Conservation (phyloP, 2,329 filamentous ascomycete genomes). For the Cladophialophora carrionii region DNA sequence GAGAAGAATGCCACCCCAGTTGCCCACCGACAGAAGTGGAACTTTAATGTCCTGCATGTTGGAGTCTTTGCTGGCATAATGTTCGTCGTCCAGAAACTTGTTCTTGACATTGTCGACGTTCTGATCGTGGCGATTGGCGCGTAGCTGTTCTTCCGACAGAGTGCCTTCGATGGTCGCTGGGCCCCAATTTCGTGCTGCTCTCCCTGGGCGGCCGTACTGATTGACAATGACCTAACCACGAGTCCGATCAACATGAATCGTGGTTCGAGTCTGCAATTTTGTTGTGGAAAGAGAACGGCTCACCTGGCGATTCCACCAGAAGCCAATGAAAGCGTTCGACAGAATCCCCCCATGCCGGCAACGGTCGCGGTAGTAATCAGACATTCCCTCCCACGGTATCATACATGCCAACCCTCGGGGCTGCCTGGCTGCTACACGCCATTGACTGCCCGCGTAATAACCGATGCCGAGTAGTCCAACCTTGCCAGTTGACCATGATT, state of each 20-base stretch:
- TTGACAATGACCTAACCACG: conserved; percentile 61
- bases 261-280: background rate
- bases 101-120: conserved; percentile 54
- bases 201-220: conserved; percentile 65
- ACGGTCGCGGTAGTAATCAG: conserved; percentile 61
- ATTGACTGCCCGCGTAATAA: conserved; percentile 60
- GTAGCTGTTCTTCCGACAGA: conserved; percentile 44
- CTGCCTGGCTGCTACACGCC: conserved; percentile 57
- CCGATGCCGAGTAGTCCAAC: conserved; percentile 57
- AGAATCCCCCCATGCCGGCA: conserved; percentile 66
- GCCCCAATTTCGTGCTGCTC: conserved; percentile 58
- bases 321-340: conserved; percentile 61
- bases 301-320: conserved; percentile 50
- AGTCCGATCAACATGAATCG: conserved; percentile 1
- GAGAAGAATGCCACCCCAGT: conserved; percentile 72
- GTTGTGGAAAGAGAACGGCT: background rate
- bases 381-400: conserved; percentile 62
- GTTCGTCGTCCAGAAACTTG: conserved; percentile 64
- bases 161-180: conserved; percentile 50
- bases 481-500: conserved; percentile 57
- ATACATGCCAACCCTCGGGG: conserved; percentile 58
- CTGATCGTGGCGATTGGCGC: conserved; percentile 47
- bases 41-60: conserved; percentile 68
- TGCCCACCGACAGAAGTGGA: conserved; percentile 67
- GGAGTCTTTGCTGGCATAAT: conserved; percentile 69